Evolutionary conservation across 345 rosid species (phyloP).

Genomic region (Lepidium didymum): DNA sequence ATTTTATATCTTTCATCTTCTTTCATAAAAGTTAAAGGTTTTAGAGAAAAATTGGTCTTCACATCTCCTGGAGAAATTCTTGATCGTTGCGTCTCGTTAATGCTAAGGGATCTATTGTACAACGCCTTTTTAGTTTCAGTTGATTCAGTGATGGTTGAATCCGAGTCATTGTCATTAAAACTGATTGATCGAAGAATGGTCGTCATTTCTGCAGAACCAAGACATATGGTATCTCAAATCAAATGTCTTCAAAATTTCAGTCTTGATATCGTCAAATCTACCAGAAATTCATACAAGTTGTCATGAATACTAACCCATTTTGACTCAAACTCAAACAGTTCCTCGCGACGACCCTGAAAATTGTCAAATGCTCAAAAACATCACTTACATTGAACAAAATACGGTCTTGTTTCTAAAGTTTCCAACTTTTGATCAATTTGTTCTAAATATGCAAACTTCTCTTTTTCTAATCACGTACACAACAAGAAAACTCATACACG

Average conservation of each 20-base stretch:
- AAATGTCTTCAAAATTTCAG: slow-evolving; percentile 16
- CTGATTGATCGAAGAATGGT: slow-evolving; percentile 36
- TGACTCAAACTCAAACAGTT: slow-evolving; percentile 3
- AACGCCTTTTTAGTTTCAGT: slow-evolving; percentile 22
- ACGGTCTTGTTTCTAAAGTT: not conserved
- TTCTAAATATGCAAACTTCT: not conserved
- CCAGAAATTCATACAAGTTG: not conserved
- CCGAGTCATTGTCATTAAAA: slow-evolving; percentile 32
- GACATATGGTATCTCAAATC: slow-evolving; percentile 21
- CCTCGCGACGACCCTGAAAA: slow-evolving; percentile 9
- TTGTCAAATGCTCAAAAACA: not conserved
- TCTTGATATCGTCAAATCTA: slow-evolving; percentile 11
- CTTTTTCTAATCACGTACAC: not conserved
- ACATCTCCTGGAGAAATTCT: slow-evolving; percentile 25
- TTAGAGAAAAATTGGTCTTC: slow-evolving; percentile 22
- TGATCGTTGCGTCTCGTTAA: slow-evolving; percentile 30
- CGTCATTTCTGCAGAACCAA: slow-evolving; percentile 17
- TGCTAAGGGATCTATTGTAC: slow-evolving; percentile 30
- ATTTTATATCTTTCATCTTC: slow-evolving; percentile 18
- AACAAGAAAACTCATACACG: not conserved
- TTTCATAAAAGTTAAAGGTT: slow-evolving; percentile 22
- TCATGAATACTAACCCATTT: slow-evolving; percentile 13
- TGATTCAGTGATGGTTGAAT: slow-evolving; percentile 28
- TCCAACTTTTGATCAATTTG: no score
- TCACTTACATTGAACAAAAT: slow-evolving; percentile 10